Percentiles rank a stretch among this genome's conserved stretches.
Conservation (phyloP, 352 stramenopile species). For the Globisporangium splendens region DNA sequence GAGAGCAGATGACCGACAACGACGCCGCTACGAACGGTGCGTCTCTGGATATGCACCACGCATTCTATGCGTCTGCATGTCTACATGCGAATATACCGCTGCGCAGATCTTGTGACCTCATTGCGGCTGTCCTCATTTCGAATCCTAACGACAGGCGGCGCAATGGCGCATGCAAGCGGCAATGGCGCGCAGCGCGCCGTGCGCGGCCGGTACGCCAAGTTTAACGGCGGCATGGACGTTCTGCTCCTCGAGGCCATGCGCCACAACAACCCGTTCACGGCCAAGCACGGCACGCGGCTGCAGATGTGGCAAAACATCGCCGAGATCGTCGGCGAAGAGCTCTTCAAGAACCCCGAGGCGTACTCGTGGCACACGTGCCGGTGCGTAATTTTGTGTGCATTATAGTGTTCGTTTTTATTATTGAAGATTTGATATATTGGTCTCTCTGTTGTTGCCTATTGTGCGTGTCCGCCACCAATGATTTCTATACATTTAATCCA, state of each 20-base stretch:
- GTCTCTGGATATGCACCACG: not conserved
- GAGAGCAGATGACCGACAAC: not conserved
- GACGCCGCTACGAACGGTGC: not conserved
- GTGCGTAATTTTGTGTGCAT: slow-evolving; percentile 22
- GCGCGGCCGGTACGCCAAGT: slow-evolving; percentile 76
- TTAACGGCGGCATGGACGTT: slow-evolving; percentile 76
- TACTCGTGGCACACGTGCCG: slow-evolving; percentile 84
- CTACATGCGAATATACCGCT: not conserved
- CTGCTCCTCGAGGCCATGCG: slow-evolving; percentile 70
- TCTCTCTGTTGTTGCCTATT: not conserved
- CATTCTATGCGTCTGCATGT: not conserved
- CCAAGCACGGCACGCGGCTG: slow-evolving; percentile 79
- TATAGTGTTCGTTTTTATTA: too few relatives aligned
- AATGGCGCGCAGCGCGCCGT: slow-evolving; percentile 23
- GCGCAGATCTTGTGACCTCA: too few relatives aligned
- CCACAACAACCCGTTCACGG: slow-evolving; percentile 71
- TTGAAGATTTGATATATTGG: not conserved
- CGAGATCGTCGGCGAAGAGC: slow-evolving; percentile 46
- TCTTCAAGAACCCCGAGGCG: slow-evolving; percentile 65
- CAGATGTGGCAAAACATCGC: slow-evolving; percentile 80
- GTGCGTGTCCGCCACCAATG: not conserved
- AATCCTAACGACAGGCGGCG: not conserved
- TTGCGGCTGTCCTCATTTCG: too few relatives aligned
- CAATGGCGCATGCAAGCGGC: not conserved
- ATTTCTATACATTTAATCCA: not conserved